These are phyloP conservation scores for Cryptosporidium sp. DNA, from an alignment of 169 alveolate species.

Conservation along the genomic window DNA sequence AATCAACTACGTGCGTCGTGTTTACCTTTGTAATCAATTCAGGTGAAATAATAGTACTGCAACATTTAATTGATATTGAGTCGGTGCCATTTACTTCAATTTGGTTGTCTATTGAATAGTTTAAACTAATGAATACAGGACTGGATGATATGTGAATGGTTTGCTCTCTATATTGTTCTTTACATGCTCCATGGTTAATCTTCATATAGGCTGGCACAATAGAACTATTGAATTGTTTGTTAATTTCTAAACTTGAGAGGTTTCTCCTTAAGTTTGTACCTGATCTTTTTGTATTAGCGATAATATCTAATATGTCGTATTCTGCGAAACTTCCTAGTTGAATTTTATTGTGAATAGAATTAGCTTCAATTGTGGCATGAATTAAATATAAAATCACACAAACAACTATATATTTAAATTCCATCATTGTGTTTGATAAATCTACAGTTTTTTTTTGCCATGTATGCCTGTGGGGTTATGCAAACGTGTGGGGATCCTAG, in stretches of 20 bases:
- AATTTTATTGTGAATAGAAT: neutral
- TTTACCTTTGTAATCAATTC: neutral
- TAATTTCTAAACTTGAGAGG: neutral
- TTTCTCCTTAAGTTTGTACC: neutral
- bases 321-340: neutral
- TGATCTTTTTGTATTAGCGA: neutral
- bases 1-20: neutral
- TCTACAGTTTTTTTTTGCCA: neutral
- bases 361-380: neutral
- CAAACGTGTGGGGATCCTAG: slow-evolving; percentile 6
- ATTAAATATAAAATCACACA: slow-evolving; percentile 50
- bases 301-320: slow-evolving; percentile 13
- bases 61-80: neutral
- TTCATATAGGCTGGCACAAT: neutral
- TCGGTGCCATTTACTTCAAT: neutral
- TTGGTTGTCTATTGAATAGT: neutral
- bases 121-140: neutral
- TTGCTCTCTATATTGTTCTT: neutral
- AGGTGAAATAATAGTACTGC: neutral
- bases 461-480: slow-evolving; percentile 16
- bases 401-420: slow-evolving; percentile 27
- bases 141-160: slow-evolving; percentile 3
- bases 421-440: neutral
- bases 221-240: neutral
- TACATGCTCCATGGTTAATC: neutral